Evolutionary conservation across 305 asterid species (phyloP).

Genomic region (Fraxinus dipetala): DNA sequence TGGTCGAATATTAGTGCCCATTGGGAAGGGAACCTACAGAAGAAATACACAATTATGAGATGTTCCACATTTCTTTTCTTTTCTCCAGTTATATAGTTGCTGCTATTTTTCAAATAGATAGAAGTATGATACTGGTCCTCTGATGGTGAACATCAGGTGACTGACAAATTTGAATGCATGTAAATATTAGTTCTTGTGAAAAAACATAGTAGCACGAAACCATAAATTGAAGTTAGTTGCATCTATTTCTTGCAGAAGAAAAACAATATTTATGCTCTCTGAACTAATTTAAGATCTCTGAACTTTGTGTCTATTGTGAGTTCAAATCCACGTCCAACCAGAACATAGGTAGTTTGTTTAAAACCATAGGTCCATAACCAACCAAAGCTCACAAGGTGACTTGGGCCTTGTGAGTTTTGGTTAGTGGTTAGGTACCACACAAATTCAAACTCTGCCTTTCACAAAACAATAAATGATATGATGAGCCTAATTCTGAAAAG

Average conservation of each 20-base stretch:
- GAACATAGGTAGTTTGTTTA: neutral
- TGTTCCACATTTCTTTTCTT: neutral
- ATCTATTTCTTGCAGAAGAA: neutral
- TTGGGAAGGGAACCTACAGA: slow-evolving; percentile 93
- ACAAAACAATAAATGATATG: slow-evolving; percentile 19
- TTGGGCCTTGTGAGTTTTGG: neutral
- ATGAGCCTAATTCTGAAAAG: slow-evolving; percentile 14
- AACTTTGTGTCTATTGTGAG: neutral
- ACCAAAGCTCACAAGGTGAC: neutral
- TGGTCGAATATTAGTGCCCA: slow-evolving; percentile 82
- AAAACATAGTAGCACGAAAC: neutral
- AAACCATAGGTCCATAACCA: neutral
- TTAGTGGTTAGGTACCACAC: neutral
- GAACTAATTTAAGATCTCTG: neutral
- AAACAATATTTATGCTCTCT: neutral
- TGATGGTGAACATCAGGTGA: neutral
- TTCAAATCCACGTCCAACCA: neutral
- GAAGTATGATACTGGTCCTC: neutral
- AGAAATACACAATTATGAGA: neutral
- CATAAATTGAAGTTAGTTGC: neutral
- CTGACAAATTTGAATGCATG: too few species aligned
- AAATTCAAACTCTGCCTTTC: neutral
- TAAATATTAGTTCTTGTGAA: too few species aligned
- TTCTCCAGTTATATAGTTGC: too few species aligned
- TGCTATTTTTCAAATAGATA: too few species aligned